Base-by-base conservation (phyloP, 169 alveolate species). In the Perkinsus marinus region DNA sequence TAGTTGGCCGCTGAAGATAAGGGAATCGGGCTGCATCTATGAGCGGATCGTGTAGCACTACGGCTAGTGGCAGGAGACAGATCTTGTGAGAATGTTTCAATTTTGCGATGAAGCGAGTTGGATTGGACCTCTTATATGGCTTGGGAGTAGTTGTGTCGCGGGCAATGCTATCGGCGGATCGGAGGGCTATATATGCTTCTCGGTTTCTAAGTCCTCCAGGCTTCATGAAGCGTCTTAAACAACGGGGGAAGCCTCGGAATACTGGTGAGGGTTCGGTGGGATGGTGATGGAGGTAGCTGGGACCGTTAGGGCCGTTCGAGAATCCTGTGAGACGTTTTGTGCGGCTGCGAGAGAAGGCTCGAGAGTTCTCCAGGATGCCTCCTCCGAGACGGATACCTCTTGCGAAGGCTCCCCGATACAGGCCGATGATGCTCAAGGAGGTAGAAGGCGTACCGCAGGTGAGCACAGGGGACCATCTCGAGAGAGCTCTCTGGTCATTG, bases 241-340 rank as follows among this genome's bases (percentile, higher is more conserved):
- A 95, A 93, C 93, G 97, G 34, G 97, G 95, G 91, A 95, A 94
- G 43, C 97, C 97, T 34, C 94, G 95, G 47, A 92, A 96, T 38
- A 95, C 93, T 91, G 95, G 96, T 38, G 97, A 57, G 79, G 79
- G 79, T 57, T 19, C 9, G 3, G 5, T 2, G 79, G 79, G 26
- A 13, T 13, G 22, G 37, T 0, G 37, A 19, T 13, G 79, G 79
- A 30, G 37, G 17, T 43, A 26, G 79, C 3, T 26, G 37, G 79
- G 22, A 7, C 36, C 22, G 7, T 13, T 57, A 57, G 79, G 97
- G 13, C 96, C 97, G n/a, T 95, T 95, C 90, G 95, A 95, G 69
- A 95, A 95, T 90, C 97, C 96, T 0, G 97, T 95, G 22, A 90
- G 94, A 89, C 93, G 97, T 30, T 92, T 95, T 69, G 97, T 90